A percentile compares a stretch with the other conserved stretches of the same genome.
Evolutionary conservation across 768 basidiomycete genomes (phyloP).

Genomic region (Suillus luteus): DNA sequence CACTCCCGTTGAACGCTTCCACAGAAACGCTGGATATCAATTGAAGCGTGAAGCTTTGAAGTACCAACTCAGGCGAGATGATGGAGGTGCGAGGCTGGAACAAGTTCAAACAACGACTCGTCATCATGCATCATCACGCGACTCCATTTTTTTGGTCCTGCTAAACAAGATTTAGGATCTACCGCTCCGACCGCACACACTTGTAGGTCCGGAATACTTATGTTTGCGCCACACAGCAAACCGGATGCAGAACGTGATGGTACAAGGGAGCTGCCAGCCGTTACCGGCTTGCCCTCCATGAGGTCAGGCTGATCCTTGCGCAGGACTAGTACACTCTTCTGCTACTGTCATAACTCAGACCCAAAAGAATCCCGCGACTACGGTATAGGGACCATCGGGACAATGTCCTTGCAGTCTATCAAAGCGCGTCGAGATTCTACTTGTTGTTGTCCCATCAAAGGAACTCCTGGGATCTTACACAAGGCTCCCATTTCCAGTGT

Average conservation of each 20-base stretch:
- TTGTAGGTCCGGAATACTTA: neutral
- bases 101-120: neutral
- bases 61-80: too few species aligned
- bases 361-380: neutral
- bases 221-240: neutral
- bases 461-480: neutral
- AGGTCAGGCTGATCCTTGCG: neutral
- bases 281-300: neutral
- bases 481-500: neutral
- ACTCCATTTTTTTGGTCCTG: neutral
- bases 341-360: neutral
- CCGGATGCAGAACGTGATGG: neutral
- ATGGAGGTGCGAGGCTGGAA: neutral
- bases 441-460: neutral
- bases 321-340: neutral
- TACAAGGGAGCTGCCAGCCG: neutral
- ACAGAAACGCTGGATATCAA: neutral
- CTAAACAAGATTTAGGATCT: neutral
- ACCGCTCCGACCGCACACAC: neutral
- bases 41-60: too few species aligned
- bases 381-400: neutral
- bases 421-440: neutral
- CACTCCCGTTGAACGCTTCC: neutral
- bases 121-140: neutral
- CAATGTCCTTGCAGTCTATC: neutral